Base-by-base conservation (phyloP, 345 rosid genomes). In the Eucalyptus cloeziana region DNA sequence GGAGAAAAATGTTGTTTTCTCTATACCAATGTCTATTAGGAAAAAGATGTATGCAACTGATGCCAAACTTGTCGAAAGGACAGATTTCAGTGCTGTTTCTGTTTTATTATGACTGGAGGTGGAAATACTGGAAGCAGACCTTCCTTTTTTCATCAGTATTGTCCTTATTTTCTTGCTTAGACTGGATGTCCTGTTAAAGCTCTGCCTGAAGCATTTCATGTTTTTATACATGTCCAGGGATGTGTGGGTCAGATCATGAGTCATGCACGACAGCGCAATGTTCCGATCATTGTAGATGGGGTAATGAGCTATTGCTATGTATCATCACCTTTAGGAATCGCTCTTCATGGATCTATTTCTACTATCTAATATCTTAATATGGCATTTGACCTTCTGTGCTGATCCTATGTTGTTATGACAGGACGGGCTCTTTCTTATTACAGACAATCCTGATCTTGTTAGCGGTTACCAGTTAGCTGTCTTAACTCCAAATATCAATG, bases 341-440 rank as follows among this genome's bases (percentile, higher is more conserved):
- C 24, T 30, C 47, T 25, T 71, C 58, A 22, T 37, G 40, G 30
- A 44, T 67, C 54, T 69, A 88, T 44, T 86, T 45, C 86, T 79
- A 44, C 47, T 25, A 27, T 54, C 58, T n/a, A 64, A 37, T 25
- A 27, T 25, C 85, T 86, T 52, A 47, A 49, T 13, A 2, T 89
- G 88, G 27, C 45, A 22, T 51, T 27, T 64, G 62, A 83, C 76
- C 4, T 51, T 58, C 87, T 62, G 43, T 45, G 76, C 86, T 89
- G 85, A 71, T 11, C 47, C 88, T 49, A 67, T 79, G 33, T 88
- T 64, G 86, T 86, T 90, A 88, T 89, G 80, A 87, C 93, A 96
- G 98, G 98, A 98, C n/a, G 98, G 97, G 81, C 96, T 98, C 85
- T 97, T 96, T 93, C 99, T 96, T 87, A 94, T 97, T 54, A 96